Conservation (phyloP, 1,139 yeast genomes). For the Debaryomyces sp. region DNA sequence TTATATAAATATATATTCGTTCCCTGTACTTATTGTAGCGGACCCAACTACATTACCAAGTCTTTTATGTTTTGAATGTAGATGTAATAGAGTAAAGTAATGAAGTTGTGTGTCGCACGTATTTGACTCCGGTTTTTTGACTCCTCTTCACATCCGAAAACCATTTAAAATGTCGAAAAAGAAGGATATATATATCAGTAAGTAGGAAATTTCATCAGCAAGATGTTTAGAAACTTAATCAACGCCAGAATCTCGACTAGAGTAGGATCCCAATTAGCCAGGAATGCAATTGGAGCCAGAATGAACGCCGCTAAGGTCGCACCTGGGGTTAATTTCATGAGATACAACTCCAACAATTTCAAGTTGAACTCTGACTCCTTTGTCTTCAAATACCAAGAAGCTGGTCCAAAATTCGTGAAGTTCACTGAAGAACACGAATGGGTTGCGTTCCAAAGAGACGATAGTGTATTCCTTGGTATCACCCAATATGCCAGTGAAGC, state of each 20-base stretch:
- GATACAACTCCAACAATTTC: constrained; percentile 47
- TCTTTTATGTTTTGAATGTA: not conserved
- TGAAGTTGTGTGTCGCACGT: not conserved
- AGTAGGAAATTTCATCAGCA: not conserved
- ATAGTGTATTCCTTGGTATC: constrained; percentile 84
- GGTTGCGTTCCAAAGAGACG: constrained; percentile 85
- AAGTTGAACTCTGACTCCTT: constrained; percentile 54
- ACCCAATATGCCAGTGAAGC: constrained; percentile 96
- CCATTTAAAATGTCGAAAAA: constrained; percentile 5
- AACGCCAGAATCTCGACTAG: constrained; percentile 2
- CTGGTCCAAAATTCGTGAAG: constrained; percentile 57
- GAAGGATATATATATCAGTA: not conserved
- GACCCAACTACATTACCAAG: not conserved
- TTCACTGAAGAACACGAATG: constrained; percentile 95
- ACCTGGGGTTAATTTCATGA: constrained; percentile 9
- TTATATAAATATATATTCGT: not conserved
- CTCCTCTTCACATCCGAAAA: not conserved
- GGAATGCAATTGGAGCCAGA: constrained; percentile 14
- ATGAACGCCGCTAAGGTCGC: constrained; percentile 16
- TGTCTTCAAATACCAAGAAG: constrained; percentile 51
- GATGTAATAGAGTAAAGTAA: not conserved
- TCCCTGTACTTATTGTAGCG: not conserved
- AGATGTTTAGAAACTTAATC: constrained; percentile 6
- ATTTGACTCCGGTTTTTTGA: constrained; percentile 2
- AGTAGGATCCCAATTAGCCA: constrained; percentile 5